Evolutionary conservation across 1,284 basidiomycete genomes (phyloP).

Genomic region (Pseudozyma hubeiensis): DNA sequence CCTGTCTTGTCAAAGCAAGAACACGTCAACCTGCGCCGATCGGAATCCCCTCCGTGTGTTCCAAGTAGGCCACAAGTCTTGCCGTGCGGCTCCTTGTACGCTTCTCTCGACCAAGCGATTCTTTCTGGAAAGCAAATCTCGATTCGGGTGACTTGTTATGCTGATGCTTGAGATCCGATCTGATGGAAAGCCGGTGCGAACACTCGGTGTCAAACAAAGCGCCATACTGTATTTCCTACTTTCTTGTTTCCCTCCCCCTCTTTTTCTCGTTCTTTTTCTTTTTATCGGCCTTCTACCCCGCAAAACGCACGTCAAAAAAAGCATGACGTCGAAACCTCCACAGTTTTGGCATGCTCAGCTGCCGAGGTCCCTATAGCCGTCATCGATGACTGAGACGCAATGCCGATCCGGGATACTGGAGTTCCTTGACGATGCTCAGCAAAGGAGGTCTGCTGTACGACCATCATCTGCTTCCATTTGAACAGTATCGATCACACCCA

Average conservation of each 20-base stretch:
- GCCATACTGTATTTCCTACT: too few relatives aligned
- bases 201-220: too few relatives aligned
- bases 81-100: too few relatives aligned
- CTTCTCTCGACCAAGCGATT: too few relatives aligned
- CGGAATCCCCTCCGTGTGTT: too few relatives aligned
- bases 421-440: background rate
- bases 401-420: background rate
- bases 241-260: background rate
- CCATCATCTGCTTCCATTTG: background rate
- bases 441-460: background rate
- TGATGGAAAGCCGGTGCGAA: too few relatives aligned
- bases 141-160: too few relatives aligned
- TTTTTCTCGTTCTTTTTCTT: background rate
- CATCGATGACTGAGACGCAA: constrained; percentile 15
- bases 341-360: background rate
- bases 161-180: too few relatives aligned
- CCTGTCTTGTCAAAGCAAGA: too few relatives aligned
- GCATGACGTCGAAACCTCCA: constrained; percentile 14
- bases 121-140: too few relatives aligned
- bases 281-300: constrained; percentile 1
- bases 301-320: constrained; percentile 1
- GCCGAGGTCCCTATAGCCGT: constrained; percentile 2
- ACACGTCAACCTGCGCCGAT: too few relatives aligned
- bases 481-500: background rate
- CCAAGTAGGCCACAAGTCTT: too few relatives aligned